Evolutionary conservation across 2,329 filamentous ascomycete genomes (phyloP), one percentile per base, ranked within the genome.

Genomic region (Aureobasidium sp.): DNA sequence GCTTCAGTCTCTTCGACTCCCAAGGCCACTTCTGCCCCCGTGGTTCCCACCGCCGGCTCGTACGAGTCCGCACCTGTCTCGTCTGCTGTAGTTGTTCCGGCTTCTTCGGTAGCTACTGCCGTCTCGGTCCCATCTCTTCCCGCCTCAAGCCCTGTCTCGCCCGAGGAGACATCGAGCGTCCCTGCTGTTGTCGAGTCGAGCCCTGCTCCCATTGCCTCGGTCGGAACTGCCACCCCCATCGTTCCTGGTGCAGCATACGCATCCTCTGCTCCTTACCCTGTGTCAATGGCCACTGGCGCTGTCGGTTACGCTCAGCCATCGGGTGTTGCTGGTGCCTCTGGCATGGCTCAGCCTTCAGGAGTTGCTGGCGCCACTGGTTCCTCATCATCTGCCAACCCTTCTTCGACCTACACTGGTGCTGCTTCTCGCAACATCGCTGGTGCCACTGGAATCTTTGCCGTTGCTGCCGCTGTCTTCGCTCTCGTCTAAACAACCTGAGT

Each of bases 361-460:
- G 21, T 39, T 30, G 45, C 57, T 21, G 57, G 57, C 4, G 16
- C 32, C 15, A 32, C 57, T 41, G 45, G 45, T 11, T 25, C 45
- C 10, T 50, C 57, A 1, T 41, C 57, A 15, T 27, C 45, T 16
- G 32, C 36, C 16, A 39, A 36, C 16, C 44, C 45, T 4, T 32
- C 55, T 7, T 59, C 54, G 4, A 27, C 44, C 13, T 59, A 59
- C 57, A 59, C 57, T 50, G 57, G 57, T 5, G 44, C 57, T 30
- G 57, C 44, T 34, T 59, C 57, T 11, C 57, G 57, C 45, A 59
- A 59, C 57, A 8, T 50, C 13, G 57, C 25, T 13, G 45, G 57
- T 27, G 25, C 25, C 8, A 50, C 57, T 36, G 57, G 44, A 13
- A 2, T 59, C 4, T 5, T 58, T 32, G 54, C 25, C 21, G 57